Evolutionary conservation across 768 basidiomycete species (phyloP), one percentile per base, ranked within the genome.

Genomic region (Lactarius sp.): DNA sequence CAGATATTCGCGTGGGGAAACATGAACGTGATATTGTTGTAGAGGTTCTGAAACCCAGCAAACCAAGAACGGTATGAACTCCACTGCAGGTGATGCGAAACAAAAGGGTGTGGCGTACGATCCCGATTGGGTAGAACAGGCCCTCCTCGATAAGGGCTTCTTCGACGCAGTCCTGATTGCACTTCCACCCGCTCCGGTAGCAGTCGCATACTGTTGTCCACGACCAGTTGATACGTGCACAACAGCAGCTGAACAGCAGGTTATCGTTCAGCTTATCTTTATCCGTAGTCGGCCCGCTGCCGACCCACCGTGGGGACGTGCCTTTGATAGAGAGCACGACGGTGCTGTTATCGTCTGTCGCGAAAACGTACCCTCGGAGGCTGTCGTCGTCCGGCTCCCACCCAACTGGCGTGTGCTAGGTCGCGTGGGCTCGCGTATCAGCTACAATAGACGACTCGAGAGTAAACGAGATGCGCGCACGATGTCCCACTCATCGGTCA

Each of bases 221-320:
- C 0, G 92, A 92, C 58, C 93, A 91, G 39, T 90, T 92, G n/a
- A 98, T 91, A 7, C 90, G 82, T 2, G 94, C 95, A 70, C 96
- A 98, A 74, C 96, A 98, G 75, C 96, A 98, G 4, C 92, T 89
- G 77, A 96, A 96, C 39, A 98, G 76, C n/a, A 95, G 77, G 71
- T 96, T 98, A 70, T 98, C 95, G 75, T 98, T 98, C 62, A 87
- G 75, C 76, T 94, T 96, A 78, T 98, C 96, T 74, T 90, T 97
- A 70, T 80, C 81, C 46, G 84, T 81, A 9, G 95, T 97, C 13
- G 90, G 87, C 5, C 94, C 93, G 2, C 90, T 87, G 18, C 84
- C 85, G 8, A 91, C 80, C 70, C 86, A 76, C 10, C 80, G 79
- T 1, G 89, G 85, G 1, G 91, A 92, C 0, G 96, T 98, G n/a